Evolutionary conservation across 495 filamentous ascomycete species (phyloP).

Genomic region (Cenococcum geophilum): DNA sequence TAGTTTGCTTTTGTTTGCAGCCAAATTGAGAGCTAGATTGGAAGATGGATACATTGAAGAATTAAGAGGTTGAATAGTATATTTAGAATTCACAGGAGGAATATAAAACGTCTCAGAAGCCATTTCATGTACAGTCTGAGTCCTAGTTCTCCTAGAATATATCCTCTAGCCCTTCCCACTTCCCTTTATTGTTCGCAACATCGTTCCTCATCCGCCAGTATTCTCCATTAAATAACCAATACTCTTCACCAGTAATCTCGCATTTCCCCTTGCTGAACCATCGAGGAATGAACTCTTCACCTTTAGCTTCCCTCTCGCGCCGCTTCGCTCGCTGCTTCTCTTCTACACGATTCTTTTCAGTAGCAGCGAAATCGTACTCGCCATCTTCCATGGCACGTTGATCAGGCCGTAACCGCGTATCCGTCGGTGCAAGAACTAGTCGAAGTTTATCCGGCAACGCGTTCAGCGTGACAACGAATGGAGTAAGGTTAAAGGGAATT

Average conservation of each 20-base stretch:
- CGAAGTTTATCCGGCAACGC: slow-evolving; percentile 69
- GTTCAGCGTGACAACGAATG: slow-evolving; percentile 92
- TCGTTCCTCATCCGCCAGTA: slow-evolving; percentile 72
- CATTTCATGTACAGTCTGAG: not conserved
- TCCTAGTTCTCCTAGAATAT: slow-evolving; percentile 50
- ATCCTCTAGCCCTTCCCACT: slow-evolving; percentile 56
- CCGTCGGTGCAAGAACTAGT: slow-evolving; percentile 77
- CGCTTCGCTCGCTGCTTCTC: slow-evolving; percentile 82
- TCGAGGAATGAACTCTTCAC: slow-evolving; percentile 73
- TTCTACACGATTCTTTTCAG: slow-evolving; percentile 91
- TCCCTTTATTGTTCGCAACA: slow-evolving; percentile 48
- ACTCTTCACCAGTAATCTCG: slow-evolving; percentile 78
- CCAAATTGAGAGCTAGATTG: not conserved
- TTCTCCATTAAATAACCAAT: slow-evolving; percentile 79
- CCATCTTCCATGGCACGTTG: slow-evolving; percentile 99
- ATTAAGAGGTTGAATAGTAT: not conserved
- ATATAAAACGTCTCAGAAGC: not conserved
- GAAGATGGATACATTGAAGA: too few species aligned
- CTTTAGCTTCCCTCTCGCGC: slow-evolving; percentile 62
- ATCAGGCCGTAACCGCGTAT: slow-evolving; percentile 84
- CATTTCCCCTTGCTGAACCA: slow-evolving; percentile 76
- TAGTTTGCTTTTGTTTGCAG: not conserved
- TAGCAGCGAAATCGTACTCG: slow-evolving; percentile 84
- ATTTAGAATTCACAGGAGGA: not conserved
- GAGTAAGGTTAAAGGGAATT: slow-evolving; percentile 94